phyloP scores from a whole-genome alignment of 2,329 filamentous ascomycete genomes.

The Clonostachys chloroleuca region DNA sequence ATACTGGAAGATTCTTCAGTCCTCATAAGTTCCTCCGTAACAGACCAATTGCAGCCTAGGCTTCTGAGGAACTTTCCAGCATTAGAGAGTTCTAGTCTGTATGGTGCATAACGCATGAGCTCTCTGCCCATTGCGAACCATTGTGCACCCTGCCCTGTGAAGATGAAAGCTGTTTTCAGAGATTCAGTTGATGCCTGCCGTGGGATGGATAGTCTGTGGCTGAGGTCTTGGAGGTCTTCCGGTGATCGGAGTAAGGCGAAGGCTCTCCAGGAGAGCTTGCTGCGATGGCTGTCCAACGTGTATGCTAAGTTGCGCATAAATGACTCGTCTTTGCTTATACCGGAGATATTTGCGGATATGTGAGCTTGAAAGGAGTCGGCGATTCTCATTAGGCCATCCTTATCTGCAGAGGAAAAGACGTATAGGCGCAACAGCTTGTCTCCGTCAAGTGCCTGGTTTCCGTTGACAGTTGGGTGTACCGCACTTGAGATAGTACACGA shows the following conservation, averaged over 20 bases:
- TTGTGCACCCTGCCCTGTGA: conserved; percentile 37
- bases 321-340: neutral
- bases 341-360: neutral
- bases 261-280: neutral
- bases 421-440: no score
- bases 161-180: no score
- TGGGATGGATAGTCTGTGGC: no score
- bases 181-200: no score
- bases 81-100: neutral
- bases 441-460: neutral
- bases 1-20: neutral
- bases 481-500: neutral
- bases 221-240: no score
- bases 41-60: conserved; percentile 2
- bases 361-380: neutral
- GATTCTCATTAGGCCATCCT: neutral
- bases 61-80: neutral
- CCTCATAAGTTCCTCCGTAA: conserved; percentile 1
- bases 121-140: conserved; percentile 20
- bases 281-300: neutral
- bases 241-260: no score
- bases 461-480: neutral
- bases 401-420: neutral
- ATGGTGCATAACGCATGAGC: conserved; percentile 16
- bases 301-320: neutral